Percentiles rank a stretch among this genome's conserved stretches.
phyloP scores from a whole-genome alignment of 345 rosid genomes.

The Rhodamnia argentea region DNA sequence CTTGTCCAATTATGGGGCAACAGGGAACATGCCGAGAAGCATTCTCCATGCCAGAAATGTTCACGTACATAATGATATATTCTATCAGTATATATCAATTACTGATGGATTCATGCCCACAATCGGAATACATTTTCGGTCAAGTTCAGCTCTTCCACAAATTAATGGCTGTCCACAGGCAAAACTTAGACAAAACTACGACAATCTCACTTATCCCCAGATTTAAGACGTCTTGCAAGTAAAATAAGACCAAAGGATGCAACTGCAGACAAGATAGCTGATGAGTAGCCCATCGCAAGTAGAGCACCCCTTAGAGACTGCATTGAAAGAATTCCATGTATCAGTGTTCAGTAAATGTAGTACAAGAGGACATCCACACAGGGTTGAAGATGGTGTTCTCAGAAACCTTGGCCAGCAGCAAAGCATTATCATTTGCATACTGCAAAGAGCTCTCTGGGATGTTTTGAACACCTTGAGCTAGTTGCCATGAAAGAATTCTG shows the following conservation, averaged over 20 bases:
- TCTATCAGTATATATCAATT: not conserved
- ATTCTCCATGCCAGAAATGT: not conserved
- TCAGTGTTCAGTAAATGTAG: not conserved
- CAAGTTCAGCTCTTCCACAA: not conserved
- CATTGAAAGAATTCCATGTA: constrained; percentile 5
- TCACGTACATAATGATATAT: not conserved
- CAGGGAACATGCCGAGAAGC: not conserved
- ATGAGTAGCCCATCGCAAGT: constrained; percentile 45
- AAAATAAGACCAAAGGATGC: constrained; percentile 55
- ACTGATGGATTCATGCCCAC: not conserved
- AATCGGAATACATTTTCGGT: not conserved
- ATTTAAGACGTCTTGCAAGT: constrained; percentile 51
- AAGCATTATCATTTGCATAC: constrained; percentile 89
- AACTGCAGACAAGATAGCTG: constrained; percentile 51
- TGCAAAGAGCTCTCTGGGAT: constrained; percentile 73
- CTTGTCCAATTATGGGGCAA: not conserved
- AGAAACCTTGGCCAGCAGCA: constrained; percentile 62
- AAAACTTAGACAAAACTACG: not conserved
- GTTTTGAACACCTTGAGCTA: constrained; percentile 64
- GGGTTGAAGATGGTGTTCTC: not conserved
- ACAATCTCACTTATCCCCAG: constrained; percentile 37
- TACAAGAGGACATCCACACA: not conserved
- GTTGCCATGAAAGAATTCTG: constrained; percentile 80
- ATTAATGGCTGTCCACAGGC: not conserved
- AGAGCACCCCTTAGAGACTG: constrained; percentile 87